Base-by-base conservation (phyloP, 2,329 filamentous ascomycete species). In the Pleurostoma richardsiae region DNA sequence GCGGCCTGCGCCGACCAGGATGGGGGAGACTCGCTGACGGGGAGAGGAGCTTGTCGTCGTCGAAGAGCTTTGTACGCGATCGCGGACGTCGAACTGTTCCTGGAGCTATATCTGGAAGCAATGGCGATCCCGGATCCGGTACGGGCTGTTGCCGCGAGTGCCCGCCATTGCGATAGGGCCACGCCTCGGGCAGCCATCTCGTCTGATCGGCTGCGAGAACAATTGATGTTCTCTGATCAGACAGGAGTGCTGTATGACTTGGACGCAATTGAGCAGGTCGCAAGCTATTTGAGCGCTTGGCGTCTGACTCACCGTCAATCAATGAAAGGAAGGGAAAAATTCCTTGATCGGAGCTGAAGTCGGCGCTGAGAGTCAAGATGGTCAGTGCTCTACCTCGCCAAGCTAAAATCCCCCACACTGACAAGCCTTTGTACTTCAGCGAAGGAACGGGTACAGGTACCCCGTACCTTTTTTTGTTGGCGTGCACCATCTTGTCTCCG, bases 11-110 rank as follows among this genome's bases (percentile, higher is more conserved):
- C 91, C 62, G 92, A 95, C 77, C 90, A 90, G 8, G 90, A 77
- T 33, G 88, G 85, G 29, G 86, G 78, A 47, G 87, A 77, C 56
- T 88, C 82, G 55, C 82, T 85, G 46, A 89, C 87, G 45, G 96
- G 88, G 27, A 90, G 83, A 52, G 91, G 88, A 26, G 88, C 86
- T 51, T 92, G 88, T 55, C 92, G 89, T 60, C 90, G 88, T 64
- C 96, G 92, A 53, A 97, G 81, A 48, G 92, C 90, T 77, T 99
- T 99, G 82, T 97, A 97, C 61, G 91, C 91, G 54, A 97, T 83
- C 53, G 94, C 92, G 47, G 90, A 94, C 56, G 92, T 97, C 46
- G 91, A 95, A 54, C 83, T 87, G 63, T 71, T 83, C 68, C 65
- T 75, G 52, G 72, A 72, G 58, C 59, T 67, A 55, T 60, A 45